phyloP scores from a whole-genome alignment of 2,329 filamentous ascomycete genomes.

The Ophiosphaerella narmari region DNA sequence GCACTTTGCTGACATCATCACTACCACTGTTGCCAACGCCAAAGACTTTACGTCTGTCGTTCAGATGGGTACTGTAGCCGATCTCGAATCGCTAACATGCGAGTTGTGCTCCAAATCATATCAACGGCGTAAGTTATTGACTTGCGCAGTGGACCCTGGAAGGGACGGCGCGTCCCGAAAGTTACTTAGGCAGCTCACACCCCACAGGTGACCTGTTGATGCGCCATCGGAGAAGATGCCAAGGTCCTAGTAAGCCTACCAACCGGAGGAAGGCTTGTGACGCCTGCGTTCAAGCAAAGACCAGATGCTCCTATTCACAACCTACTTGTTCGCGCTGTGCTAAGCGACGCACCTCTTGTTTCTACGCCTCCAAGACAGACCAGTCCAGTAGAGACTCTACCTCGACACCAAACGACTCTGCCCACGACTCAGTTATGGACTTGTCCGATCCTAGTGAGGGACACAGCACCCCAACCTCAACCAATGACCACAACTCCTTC shows the following conservation, averaged over 20 bases:
- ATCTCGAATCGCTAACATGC: background rate
- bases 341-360: background rate
- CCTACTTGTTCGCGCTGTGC: conserved; percentile 1
- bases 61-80: background rate
- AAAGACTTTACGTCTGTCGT: background rate
- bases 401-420: background rate
- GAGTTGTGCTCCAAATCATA: background rate
- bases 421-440: background rate
- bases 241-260: background rate
- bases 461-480: background rate
- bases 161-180: too few species aligned
- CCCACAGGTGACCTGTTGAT: background rate
- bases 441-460: background rate
- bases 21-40: background rate
- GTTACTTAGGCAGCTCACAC: too few species aligned
- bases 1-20: too few species aligned
- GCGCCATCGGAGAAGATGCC: background rate
- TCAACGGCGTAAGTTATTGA: background rate
- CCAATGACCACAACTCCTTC: background rate
- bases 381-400: background rate
- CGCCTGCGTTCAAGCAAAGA: background rate
- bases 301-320: background rate
- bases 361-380: background rate
- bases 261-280: background rate
- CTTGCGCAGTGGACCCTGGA: too few species aligned